Evolutionary conservation across 2,329 filamentous ascomycete species (phyloP).

Genomic region (Macrophomina phaseolina): DNA sequence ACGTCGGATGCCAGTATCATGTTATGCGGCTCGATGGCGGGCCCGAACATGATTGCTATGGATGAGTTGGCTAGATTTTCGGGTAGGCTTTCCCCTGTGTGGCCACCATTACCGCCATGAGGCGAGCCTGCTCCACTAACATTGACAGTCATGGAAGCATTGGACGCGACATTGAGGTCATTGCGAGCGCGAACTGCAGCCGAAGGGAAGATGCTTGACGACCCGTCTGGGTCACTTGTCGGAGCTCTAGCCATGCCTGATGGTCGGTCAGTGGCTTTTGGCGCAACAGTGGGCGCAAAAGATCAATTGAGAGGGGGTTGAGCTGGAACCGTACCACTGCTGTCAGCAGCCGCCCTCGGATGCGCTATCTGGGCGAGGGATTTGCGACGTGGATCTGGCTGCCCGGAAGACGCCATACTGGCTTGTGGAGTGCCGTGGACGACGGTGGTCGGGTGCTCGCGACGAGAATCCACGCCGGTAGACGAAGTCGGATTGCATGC

Average conservation of each 20-base stretch:
- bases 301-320: not conserved
- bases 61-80: not conserved
- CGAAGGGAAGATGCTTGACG: not conserved
- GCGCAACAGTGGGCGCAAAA: not conserved
- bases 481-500: not conserved
- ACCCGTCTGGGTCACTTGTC: not conserved
- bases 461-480: not conserved
- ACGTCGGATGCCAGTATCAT: not conserved
- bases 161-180: not conserved
- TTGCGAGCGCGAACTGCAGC: not conserved
- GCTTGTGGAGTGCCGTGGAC: not conserved
- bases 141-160: not conserved
- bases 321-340: not conserved
- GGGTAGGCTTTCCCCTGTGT: not conserved
- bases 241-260: not conserved
- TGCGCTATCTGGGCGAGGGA: not conserved
- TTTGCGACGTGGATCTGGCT: not conserved
- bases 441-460: not conserved
- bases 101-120: not conserved
- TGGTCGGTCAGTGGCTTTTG: not conserved
- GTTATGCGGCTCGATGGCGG: not conserved
- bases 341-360: not conserved
- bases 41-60: slow-evolving; percentile 5
- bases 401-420: not conserved
- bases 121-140: not conserved